A percentile compares a stretch with the other conserved stretches of the same genome.
Conservation (phyloP, 192 early-diverging fungal genomes). For the Backusella parvicylindrica region DNA sequence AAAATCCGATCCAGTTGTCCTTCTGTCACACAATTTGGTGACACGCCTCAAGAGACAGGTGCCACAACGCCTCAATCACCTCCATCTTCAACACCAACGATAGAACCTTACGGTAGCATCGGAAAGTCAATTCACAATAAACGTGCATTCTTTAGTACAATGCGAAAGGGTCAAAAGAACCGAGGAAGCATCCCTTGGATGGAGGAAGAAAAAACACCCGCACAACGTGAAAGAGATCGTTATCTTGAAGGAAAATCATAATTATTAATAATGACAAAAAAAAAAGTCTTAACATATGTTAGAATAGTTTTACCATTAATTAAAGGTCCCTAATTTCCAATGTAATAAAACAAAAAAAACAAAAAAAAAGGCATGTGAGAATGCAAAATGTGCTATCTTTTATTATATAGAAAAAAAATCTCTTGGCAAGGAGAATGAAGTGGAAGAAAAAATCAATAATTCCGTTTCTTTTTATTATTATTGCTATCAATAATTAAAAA, state of each 20-base stretch:
- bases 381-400: not conserved
- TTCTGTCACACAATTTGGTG: not conserved
- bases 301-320: not conserved
- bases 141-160: conserved; percentile 8
- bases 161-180: conserved; percentile 11
- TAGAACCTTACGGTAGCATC: not conserved
- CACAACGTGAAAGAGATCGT: conserved; percentile 19
- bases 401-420: not conserved
- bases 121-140: not conserved
- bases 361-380: not conserved
- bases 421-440: not conserved
- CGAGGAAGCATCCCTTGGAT: conserved; percentile 14
- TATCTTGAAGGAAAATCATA: conserved; percentile 13
- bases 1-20: not conserved
- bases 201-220: conserved; percentile 12
- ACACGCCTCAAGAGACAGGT: not conserved
- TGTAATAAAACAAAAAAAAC: too few relatives aligned
- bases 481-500: not conserved
- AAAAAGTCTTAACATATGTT: not conserved
- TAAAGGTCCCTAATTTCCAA: not conserved
- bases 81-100: not conserved
- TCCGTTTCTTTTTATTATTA: not conserved
- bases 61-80: not conserved
- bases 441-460: not conserved
- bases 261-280: not conserved